A percentile compares a stretch with the other conserved stretches of the same genome.
phyloP scores from a whole-genome alignment of 345 rosid genomes.

The Euclidium syriacum region DNA sequence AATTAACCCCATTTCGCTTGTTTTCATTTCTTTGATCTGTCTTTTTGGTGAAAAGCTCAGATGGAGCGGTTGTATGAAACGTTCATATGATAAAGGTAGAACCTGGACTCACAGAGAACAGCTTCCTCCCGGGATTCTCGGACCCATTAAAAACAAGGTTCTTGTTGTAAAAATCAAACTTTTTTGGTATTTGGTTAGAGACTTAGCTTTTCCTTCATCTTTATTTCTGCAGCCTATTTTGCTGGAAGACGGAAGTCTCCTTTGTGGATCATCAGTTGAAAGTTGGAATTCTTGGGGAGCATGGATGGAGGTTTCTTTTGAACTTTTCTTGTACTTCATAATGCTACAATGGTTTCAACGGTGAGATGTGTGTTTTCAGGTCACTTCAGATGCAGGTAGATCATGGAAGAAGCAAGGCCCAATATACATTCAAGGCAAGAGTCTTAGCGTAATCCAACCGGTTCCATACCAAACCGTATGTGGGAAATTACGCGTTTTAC shows the following conservation, averaged over 20 bases:
- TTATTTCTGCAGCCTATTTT: slow-evolving; percentile 62
- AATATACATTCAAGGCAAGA: slow-evolving; percentile 50
- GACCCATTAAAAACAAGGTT: slow-evolving; percentile 91
- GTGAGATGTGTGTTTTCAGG: slow-evolving; percentile 37
- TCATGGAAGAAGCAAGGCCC: slow-evolving; percentile 88
- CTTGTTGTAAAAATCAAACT: not conserved
- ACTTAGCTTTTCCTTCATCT: not conserved
- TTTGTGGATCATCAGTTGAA: slow-evolving; percentile 89
- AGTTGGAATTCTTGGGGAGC: slow-evolving; percentile 98
- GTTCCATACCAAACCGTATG: slow-evolving; percentile 64
- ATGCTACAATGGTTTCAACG: slow-evolving; percentile 1
- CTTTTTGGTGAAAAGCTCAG: slow-evolving; percentile 32
- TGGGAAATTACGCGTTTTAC: slow-evolving; percentile 55
- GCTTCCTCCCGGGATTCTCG: slow-evolving; percentile 86
- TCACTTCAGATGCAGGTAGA: slow-evolving; percentile 63
- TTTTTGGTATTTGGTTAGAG: not conserved
- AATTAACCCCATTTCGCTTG: not conserved
- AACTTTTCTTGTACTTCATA: not conserved
- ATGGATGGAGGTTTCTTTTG: slow-evolving; percentile 70
- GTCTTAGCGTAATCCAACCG: slow-evolving; percentile 93
- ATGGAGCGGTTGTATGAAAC: slow-evolving; percentile 97
- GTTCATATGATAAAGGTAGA: slow-evolving; percentile 70
- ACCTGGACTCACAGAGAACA: slow-evolving; percentile 80
- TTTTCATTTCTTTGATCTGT: slow-evolving; percentile 2
- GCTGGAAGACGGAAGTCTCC: slow-evolving; percentile 58